Conservation (phyloP, 176 grass and related monocot species). For the Oryza meridionalis region DNA sequence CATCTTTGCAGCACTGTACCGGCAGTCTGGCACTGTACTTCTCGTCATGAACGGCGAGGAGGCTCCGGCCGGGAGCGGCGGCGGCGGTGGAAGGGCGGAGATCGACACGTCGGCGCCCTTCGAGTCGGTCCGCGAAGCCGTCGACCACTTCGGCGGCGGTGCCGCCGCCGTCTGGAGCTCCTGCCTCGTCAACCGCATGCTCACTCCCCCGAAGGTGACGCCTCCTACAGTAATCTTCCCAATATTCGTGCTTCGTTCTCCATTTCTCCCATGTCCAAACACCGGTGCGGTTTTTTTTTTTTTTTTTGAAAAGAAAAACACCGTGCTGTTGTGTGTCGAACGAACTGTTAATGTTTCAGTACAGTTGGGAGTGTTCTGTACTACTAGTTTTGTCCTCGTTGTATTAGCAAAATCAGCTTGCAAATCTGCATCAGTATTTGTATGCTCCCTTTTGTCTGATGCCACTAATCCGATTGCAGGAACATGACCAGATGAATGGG, state of each 20-base stretch:
- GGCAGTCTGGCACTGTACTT: background rate
- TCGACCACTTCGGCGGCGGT: slow-evolving; percentile 67
- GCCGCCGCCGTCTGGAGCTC: slow-evolving; percentile 78
- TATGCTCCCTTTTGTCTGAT: background rate
- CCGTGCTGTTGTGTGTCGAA: background rate
- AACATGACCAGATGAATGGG: slow-evolving; percentile 39
- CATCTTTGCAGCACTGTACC: background rate
- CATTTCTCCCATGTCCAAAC: background rate
- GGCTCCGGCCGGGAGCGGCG: background rate
- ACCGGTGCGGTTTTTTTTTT: no score
- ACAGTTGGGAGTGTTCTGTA: background rate
- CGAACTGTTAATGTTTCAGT: background rate
- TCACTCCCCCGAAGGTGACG: slow-evolving; percentile 43
- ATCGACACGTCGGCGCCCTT: slow-evolving; percentile 91
- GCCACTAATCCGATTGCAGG: slow-evolving; percentile 23
- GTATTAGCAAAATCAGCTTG: background rate
- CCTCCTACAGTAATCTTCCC: no score
- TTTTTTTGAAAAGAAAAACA: no score
- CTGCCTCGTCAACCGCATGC: slow-evolving; percentile 49
- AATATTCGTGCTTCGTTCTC: background rate
- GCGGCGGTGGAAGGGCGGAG: slow-evolving; percentile 54
- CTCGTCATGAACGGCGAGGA: slow-evolving; percentile 32
- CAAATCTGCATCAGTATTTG: background rate
- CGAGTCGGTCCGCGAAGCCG: slow-evolving; percentile 82
- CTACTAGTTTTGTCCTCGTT: background rate